Evolutionary conservation across 177 flowering plant species (phyloP).

Genomic region (Vitis hybrid): DNA sequence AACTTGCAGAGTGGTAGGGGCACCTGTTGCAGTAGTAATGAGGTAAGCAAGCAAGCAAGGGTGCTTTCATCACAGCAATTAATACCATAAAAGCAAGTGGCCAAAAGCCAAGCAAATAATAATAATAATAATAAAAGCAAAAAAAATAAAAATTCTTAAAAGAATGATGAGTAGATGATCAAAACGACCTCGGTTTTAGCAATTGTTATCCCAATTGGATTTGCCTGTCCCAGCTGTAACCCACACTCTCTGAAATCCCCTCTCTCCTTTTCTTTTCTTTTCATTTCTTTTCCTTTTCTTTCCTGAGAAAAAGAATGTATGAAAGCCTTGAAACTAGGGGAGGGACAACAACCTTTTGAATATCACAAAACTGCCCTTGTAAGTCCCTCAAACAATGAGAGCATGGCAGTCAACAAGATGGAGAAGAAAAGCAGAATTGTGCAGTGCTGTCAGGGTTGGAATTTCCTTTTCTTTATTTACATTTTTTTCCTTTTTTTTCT

Average conservation of each 20-base stretch:
- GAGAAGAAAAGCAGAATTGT: constrained; percentile 15
- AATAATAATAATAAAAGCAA: neutral
- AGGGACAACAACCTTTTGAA: neutral
- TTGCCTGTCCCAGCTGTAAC: constrained; percentile 31
- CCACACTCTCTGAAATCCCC: constrained; percentile 16
- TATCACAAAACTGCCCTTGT: neutral
- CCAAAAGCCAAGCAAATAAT: too few species aligned
- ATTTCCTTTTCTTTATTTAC: neutral
- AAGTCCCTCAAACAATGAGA: neutral
- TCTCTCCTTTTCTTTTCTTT: neutral
- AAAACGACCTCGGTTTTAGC: constrained; percentile 20
- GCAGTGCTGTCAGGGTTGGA: constrained; percentile 16
- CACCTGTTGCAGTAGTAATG: too few species aligned
- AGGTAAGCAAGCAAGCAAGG: too few species aligned
- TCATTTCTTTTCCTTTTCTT: neutral
- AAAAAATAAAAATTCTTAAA: constrained; percentile 23
- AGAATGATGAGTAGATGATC: constrained; percentile 28
- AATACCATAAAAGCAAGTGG: neutral
- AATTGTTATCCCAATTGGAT: constrained; percentile 13
- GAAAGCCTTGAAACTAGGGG: constrained; percentile 22
- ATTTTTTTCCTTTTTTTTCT: neutral
- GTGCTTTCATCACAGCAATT: constrained; percentile 5
- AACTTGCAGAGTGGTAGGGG: too few species aligned
- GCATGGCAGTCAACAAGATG: constrained; percentile 16
- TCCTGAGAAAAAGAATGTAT: neutral